Evolutionary conservation across 768 basidiomycete species (phyloP).

Genomic region (Termitomyces sp.): DNA sequence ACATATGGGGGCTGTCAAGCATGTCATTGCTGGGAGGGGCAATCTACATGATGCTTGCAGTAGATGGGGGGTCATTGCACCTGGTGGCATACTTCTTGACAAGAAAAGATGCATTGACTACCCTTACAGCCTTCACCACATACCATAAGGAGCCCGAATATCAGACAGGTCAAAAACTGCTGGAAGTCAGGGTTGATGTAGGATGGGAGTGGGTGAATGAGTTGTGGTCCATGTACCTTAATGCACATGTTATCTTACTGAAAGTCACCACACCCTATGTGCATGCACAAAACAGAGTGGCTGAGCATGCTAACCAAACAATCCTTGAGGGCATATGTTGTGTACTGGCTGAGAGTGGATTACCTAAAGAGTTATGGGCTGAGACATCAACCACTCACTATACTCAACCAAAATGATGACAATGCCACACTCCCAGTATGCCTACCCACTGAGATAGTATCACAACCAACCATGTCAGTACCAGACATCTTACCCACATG

Average conservation of each 20-base stretch:
- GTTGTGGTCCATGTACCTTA: constrained; percentile 20
- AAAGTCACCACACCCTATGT: constrained; percentile 16
- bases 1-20: constrained; percentile 15
- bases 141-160: neutral
- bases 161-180: neutral
- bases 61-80: constrained; percentile 18
- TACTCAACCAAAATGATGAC: no score
- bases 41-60: constrained; percentile 22
- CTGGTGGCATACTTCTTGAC: constrained; percentile 18
- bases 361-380: constrained; percentile 7
- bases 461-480: no score
- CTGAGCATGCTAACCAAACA: constrained; percentile 12
- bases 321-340: neutral
- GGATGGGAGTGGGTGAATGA: constrained; percentile 10
- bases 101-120: neutral
- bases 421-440: no score
- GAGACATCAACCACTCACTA: neutral
- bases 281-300: constrained; percentile 26
- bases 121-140: constrained; percentile 8
- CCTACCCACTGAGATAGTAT: no score
- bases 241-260: neutral
- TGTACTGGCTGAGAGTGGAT: neutral
- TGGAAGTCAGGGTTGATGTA: neutral
- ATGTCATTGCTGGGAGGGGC: constrained; percentile 15
- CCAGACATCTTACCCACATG: no score